Evolutionary conservation across 345 rosid genomes (phyloP), one percentile per base, ranked within the genome.

Genomic region (Erysimum cheiranthoides): DNA sequence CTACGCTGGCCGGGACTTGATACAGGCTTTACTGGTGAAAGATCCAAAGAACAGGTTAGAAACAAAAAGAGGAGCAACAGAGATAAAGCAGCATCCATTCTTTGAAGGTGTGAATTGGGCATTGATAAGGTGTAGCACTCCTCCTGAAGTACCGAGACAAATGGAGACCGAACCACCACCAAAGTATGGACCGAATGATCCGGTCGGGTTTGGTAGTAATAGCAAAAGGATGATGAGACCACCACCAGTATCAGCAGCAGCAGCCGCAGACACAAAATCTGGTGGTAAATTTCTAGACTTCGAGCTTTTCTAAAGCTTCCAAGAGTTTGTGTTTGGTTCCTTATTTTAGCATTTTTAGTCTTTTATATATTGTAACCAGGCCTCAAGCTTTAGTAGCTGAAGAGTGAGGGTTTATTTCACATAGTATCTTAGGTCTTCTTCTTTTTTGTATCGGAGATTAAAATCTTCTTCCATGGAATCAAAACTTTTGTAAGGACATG

Each of bases 81-180:
- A 95, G 92, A 89, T 95, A 77, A 95, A 92, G 70, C 99, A 92
- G 69, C 99, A 95, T 56, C 91, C 99, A 1, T 92, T 92, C 83
- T 95, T 95, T 46, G 96, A 95, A 83, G 97, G 97, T 2, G 97
- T 95, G 70, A 95, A 95, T 59, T 95, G 97, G 99, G 97, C 99
- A 49, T 87, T 95, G 65, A 95, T 95, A 34, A 80, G 99, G 60
- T 95, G 97, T 85, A 88, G 97, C 73, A 90, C 99, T 16, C 97
- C 99, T 5, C 99, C 99, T 11, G 97, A 92, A 84, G 93, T 92
- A 52, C 99, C 99, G 0, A 84, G 97, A 68, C 88, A 87, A 0
- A 73, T 87, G 78, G 97, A 95, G 78, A 45, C 82, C 0, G 96
- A 92, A 80, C 82, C 77, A 53, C 87, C 93, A 0, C 88, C 85